Evolutionary conservation across 1,284 basidiomycete species (phyloP).

Genomic region (Somion occarium): DNA sequence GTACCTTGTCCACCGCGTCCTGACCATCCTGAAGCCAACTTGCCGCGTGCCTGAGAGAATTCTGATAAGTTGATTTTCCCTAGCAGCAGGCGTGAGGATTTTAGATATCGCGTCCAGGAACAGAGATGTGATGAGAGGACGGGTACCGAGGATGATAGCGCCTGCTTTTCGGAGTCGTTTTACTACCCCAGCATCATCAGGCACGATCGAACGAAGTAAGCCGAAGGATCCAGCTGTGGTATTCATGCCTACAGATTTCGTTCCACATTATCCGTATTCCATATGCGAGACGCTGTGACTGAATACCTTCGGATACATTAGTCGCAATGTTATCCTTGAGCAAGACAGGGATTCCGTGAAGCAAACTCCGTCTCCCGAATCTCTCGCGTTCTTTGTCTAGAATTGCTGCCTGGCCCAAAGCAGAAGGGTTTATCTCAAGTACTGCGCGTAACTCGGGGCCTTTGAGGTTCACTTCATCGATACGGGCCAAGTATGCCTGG

Average conservation of each 20-base stretch:
- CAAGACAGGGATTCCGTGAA: slow-evolving; percentile 70
- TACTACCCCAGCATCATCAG: slow-evolving; percentile 36
- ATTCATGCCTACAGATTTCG: slow-evolving; percentile 60
- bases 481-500: slow-evolving; percentile 65
- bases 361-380: slow-evolving; percentile 42
- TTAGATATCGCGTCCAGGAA: slow-evolving; percentile 5
- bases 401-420: slow-evolving; percentile 46
- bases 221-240: slow-evolving; percentile 38
- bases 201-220: slow-evolving; percentile 36
- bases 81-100: background rate
- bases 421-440: slow-evolving; percentile 58
- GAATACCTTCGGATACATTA: slow-evolving; percentile 44
- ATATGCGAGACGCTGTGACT: too few relatives aligned
- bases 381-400: slow-evolving; percentile 50
- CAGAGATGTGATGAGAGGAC: slow-evolving; percentile 19
- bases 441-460: slow-evolving; percentile 59
- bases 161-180: slow-evolving; percentile 36
- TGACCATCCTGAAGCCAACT: slow-evolving; percentile 33
- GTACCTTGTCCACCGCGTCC: slow-evolving; percentile 37
- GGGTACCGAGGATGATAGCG: slow-evolving; percentile 40
- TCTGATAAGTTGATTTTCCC: slow-evolving; percentile 29
- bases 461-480: slow-evolving; percentile 66
- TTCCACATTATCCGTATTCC: background rate
- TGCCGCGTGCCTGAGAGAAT: slow-evolving; percentile 25
- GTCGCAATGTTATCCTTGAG: slow-evolving; percentile 61